A percentile compares a stretch with the other conserved stretches of the same genome.
These are phyloP conservation scores for Amphichorda felina DNA, from an alignment of 2,329 filamentous ascomycete genomes.

Conservation along the genomic window DNA sequence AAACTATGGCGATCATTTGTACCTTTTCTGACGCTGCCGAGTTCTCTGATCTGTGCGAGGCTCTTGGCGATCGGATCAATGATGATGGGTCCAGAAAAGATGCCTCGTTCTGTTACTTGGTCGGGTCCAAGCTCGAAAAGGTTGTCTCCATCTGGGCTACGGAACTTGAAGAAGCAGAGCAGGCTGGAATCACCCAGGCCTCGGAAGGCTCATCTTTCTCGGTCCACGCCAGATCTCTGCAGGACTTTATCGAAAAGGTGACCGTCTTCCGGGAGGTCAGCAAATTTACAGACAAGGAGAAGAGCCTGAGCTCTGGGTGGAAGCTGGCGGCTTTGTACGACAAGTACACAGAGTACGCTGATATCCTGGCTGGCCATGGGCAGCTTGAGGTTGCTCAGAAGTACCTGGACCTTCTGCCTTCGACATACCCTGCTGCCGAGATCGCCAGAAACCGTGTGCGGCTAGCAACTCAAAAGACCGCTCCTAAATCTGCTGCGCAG, in stretches of 20 bases:
- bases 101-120: slow-evolving; percentile 91
- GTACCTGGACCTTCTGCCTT: slow-evolving; percentile 79
- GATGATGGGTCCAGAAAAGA: slow-evolving; percentile 73
- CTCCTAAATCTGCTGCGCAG: slow-evolving; percentile 12
- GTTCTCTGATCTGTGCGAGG: slow-evolving; percentile 90
- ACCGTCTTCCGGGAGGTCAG: slow-evolving; percentile 91
- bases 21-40: slow-evolving; percentile 87
- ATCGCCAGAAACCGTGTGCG: slow-evolving; percentile 75
- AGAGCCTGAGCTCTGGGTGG: slow-evolving; percentile 64
- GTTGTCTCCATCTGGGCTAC: slow-evolving; percentile 89
- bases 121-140: slow-evolving; percentile 94
- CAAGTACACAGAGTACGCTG: slow-evolving; percentile 94
- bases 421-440: slow-evolving; percentile 75
- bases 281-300: slow-evolving; percentile 76
- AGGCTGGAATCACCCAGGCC: slow-evolving; percentile 56
- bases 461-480: slow-evolving; percentile 56
- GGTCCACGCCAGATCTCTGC: slow-evolving; percentile 76
- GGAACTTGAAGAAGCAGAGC: slow-evolving; percentile 77
- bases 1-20: slow-evolving; percentile 90
- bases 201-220: slow-evolving; percentile 76
- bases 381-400: slow-evolving; percentile 78
- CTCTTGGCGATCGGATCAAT: slow-evolving; percentile 79
- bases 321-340: slow-evolving; percentile 81
- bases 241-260: slow-evolving; percentile 96
- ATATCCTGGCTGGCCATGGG: slow-evolving; percentile 84